Base-by-base conservation (phyloP, 164 flowering plant genomes). In the Stephania japonica region DNA sequence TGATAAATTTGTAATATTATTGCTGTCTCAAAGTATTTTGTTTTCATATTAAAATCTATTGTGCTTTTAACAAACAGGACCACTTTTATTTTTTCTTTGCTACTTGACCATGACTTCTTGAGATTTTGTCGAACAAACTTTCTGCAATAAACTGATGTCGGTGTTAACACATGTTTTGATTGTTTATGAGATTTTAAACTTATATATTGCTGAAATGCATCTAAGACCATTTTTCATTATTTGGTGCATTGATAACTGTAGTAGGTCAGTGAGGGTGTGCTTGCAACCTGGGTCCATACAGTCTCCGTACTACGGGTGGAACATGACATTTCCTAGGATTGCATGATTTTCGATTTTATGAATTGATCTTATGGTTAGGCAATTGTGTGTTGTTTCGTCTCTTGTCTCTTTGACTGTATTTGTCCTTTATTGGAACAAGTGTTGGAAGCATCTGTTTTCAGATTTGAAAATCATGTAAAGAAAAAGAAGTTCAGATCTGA, bases 1-100 rank as follows among this genome's bases (percentile, higher is more conserved):
- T 95, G 44, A 91, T 95, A 61, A 93, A 93, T 80, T 93, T 95
- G 99, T 95, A 89, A 63, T 59, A 18, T 19, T 5, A 59, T 59
- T 19, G 2, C 21, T 19, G 24, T 24, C 64, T 59, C 12, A 12
- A 11, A 59, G 24, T 24, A 7, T 8, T 59, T 18, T 59, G 64
- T 11, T 59, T 6, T 19, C 8, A 3, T 9, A 59, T 59, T 59
- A 24, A 59, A 7, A 59, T 21, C 64, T 59, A 59, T 24, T 59
- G n/a, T 18, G 21, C n/a, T n/a, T 59, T 19, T 59, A 7, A 19
- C 25, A 59, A 59, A 59, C 21, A 19, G 23, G 19, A 24, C 64
- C 9, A 59, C 64, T 19, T 19, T n/a, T 59, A 19, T 59, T 19
- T 24, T 59, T 19, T 59, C n/a, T n/a, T 5, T n/a, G n/a, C 9